Evolutionary conservation across 2,329 filamentous ascomycete genomes (phyloP).

Genomic region (Cercospora berteroae): DNA sequence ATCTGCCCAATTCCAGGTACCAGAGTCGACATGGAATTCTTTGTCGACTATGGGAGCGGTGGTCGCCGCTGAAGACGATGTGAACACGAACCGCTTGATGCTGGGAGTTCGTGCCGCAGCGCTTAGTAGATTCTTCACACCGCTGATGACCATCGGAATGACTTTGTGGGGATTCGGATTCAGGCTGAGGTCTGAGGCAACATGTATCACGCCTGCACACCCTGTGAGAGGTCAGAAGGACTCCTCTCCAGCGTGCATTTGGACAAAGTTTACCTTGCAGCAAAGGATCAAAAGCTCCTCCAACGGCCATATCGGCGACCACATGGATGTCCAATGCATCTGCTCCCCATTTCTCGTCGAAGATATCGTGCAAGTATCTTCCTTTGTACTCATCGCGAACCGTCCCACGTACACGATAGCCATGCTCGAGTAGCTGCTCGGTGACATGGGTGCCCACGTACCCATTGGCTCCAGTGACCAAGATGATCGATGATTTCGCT

Average conservation of each 20-base stretch:
- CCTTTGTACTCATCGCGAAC: conserved; percentile 1
- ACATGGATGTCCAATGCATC: neutral
- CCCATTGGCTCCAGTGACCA: neutral
- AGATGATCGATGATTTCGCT: neutral
- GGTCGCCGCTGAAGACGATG: conserved; percentile 3
- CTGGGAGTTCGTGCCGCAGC: neutral
- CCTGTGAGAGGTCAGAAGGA: no score
- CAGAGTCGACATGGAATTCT: neutral
- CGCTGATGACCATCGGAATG: neutral
- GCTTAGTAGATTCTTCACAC: neutral
- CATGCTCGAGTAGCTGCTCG: conserved; percentile 4
- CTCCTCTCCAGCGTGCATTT: no score
- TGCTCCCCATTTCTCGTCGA: neutral
- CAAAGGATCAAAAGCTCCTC: neutral
- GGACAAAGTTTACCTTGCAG: no score
- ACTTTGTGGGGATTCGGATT: neutral
- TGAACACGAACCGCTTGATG: conserved; percentile 5
- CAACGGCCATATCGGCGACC: neutral
- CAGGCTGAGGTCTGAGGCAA: conserved; percentile 5
- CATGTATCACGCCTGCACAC: neutral
- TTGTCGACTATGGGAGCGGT: neutral
- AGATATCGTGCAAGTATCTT: neutral
- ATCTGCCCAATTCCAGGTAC: conserved; percentile 5
- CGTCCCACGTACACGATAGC: conserved; percentile 7
- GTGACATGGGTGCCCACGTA: conserved; percentile 1